phyloP scores from a whole-genome alignment of 768 basidiomycete genomes.

The Suillus subalutaceus region DNA sequence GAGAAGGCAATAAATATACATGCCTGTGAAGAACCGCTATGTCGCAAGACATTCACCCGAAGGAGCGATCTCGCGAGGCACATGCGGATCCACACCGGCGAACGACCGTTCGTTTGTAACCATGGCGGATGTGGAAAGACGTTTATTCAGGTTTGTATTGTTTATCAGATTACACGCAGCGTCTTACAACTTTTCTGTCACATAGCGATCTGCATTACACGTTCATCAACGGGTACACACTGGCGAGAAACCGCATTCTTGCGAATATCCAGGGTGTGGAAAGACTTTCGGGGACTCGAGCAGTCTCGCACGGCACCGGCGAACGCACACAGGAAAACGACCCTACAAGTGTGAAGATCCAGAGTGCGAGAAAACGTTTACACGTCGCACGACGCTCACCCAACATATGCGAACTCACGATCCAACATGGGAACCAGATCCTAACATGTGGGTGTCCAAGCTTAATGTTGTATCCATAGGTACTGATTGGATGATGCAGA shows the following conservation, averaged over 20 bases:
- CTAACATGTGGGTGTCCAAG: slow-evolving; percentile 62
- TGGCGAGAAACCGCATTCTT: slow-evolving; percentile 90
- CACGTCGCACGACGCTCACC: slow-evolving; percentile 80
- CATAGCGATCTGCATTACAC: slow-evolving; percentile 83
- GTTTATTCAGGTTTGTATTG: slow-evolving; percentile 77
- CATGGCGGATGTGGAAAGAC: slow-evolving; percentile 82
- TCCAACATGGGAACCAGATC: slow-evolving; percentile 83
- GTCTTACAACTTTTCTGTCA: slow-evolving; percentile 19
- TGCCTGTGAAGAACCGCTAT: slow-evolving; percentile 71
- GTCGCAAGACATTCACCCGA: slow-evolving; percentile 80
- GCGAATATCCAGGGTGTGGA: slow-evolving; percentile 85
- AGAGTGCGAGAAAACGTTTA: slow-evolving; percentile 86
- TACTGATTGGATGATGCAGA: slow-evolving; percentile 40
- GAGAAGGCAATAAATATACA: slow-evolving; percentile 55
- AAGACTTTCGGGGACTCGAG: slow-evolving; percentile 93
- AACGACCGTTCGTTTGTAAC: slow-evolving; percentile 79
- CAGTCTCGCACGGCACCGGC: slow-evolving; percentile 87
- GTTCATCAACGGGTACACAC: slow-evolving; percentile 91
- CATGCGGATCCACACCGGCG: slow-evolving; percentile 89
- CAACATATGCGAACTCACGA: slow-evolving; percentile 89
- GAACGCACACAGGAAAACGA: slow-evolving; percentile 86
- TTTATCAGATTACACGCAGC: slow-evolving; percentile 6
- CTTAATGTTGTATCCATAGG: slow-evolving; percentile 13
- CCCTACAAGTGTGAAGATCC: slow-evolving; percentile 87
- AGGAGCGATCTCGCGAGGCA: slow-evolving; percentile 85